phyloP scores from a whole-genome alignment of 2,329 filamentous ascomycete species.

The Drechslera avenae region DNA sequence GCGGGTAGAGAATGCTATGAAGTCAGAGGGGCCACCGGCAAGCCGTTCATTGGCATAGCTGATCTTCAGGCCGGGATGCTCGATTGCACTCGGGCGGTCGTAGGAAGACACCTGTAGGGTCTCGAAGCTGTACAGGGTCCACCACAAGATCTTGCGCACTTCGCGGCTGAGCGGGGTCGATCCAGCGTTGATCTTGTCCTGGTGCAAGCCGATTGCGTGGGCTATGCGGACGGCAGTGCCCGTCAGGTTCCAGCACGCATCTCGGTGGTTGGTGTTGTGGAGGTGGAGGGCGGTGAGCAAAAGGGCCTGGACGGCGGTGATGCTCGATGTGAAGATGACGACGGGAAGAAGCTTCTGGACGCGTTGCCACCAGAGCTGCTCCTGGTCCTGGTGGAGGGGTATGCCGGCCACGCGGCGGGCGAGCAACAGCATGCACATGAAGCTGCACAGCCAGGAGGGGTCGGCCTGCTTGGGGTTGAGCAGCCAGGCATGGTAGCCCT shows the following conservation, averaged over 20 bases:
- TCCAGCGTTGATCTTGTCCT: slow-evolving; percentile 46
- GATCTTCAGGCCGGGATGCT: slow-evolving; percentile 45
- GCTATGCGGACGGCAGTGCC: slow-evolving; percentile 52
- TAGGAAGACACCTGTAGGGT: slow-evolving; percentile 53
- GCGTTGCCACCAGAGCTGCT: slow-evolving; percentile 51
- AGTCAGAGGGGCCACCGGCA: slow-evolving; percentile 47
- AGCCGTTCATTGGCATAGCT: slow-evolving; percentile 46
- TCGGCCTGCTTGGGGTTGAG: slow-evolving; percentile 40
- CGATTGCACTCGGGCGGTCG: slow-evolving; percentile 53
- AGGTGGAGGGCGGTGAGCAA: slow-evolving; percentile 52
- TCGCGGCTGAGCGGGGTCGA: slow-evolving; percentile 49
- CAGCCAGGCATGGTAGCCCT: slow-evolving; percentile 48
- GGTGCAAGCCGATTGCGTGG: slow-evolving; percentile 53
- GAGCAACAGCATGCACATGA: slow-evolving; percentile 51
- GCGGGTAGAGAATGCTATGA: slow-evolving; percentile 47
- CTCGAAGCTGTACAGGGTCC: slow-evolving; percentile 57
- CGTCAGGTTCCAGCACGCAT: slow-evolving; percentile 53
- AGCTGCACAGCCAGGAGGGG: slow-evolving; percentile 50
- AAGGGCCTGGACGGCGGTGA: slow-evolving; percentile 51
- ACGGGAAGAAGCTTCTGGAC: slow-evolving; percentile 50
- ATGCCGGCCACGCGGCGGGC: slow-evolving; percentile 44
- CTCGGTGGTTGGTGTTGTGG: slow-evolving; percentile 54
- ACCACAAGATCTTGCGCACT: slow-evolving; percentile 59
- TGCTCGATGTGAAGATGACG: slow-evolving; percentile 52
- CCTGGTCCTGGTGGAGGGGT: slow-evolving; percentile 45